Evolutionary conservation across 2,329 filamentous ascomycete species (phyloP).

Genomic region (Penicillium sp.): DNA sequence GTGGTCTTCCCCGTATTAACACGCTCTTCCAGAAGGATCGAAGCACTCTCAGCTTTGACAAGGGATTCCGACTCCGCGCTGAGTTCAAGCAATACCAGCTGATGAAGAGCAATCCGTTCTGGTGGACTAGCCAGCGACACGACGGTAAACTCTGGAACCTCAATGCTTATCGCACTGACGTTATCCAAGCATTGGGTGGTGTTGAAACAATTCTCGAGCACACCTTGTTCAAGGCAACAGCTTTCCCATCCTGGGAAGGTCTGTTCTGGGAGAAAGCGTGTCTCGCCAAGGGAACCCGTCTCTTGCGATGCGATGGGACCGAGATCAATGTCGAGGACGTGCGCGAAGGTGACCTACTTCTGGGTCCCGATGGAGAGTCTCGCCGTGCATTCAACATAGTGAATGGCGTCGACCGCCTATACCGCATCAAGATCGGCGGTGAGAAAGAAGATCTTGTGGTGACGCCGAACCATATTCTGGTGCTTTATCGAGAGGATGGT

Average conservation of each 20-base stretch:
- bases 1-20: slow-evolving; percentile 95
- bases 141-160: slow-evolving; percentile 98
- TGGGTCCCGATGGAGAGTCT: slow-evolving; percentile 49
- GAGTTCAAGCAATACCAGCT: slow-evolving; percentile 99
- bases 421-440: slow-evolving; percentile 48
- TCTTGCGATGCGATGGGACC: slow-evolving; percentile 46
- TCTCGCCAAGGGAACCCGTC: slow-evolving; percentile 41
- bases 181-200: slow-evolving; percentile 92
- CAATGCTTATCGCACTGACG: slow-evolving; percentile 92
- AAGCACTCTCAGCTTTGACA: slow-evolving; percentile 95
- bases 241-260: slow-evolving; percentile 95
- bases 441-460: slow-evolving; percentile 50
- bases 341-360: slow-evolving; percentile 48
- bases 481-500: slow-evolving; percentile 37
- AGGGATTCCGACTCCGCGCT: slow-evolving; percentile 90
- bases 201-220: slow-evolving; percentile 98
- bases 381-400: slow-evolving; percentile 52
- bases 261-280: slow-evolving; percentile 79
- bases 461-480: slow-evolving; percentile 50
- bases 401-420: slow-evolving; percentile 47
- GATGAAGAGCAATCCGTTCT: slow-evolving; percentile 99
- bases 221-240: slow-evolving; percentile 93
- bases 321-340: slow-evolving; percentile 50
- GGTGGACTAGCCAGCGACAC: slow-evolving; percentile 97
- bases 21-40: slow-evolving; percentile 98